These are phyloP conservation scores for Syzygium malaccense DNA, from an alignment of 441 rosid species.

Conservation along the genomic window DNA sequence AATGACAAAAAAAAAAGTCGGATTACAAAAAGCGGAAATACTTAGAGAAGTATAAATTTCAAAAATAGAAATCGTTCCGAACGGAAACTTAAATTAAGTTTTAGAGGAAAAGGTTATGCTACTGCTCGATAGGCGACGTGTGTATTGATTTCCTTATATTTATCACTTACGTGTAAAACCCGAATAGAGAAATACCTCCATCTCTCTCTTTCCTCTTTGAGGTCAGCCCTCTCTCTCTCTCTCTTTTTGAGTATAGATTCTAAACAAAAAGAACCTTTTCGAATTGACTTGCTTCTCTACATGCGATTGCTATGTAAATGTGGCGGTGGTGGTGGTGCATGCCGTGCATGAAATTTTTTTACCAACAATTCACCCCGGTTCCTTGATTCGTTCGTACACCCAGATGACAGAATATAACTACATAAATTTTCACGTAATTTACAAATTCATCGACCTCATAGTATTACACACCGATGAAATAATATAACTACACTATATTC, in stretches of 20 bases:
- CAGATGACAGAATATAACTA: neutral
- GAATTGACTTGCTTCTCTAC: too few relatives aligned
- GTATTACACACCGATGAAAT: neutral
- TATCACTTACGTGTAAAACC: neutral
- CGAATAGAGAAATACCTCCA: accelerated
- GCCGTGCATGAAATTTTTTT: too few relatives aligned
- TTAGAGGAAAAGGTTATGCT: accelerated
- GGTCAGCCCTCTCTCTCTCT: too few relatives aligned
- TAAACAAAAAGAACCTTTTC: too few relatives aligned
- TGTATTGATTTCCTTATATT: neutral
- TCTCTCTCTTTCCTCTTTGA: too few relatives aligned
- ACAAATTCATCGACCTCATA: accelerated
- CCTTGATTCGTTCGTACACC: too few relatives aligned
- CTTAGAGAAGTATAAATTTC: neutral
- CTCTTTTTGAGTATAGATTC: too few relatives aligned
- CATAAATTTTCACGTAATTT: neutral
- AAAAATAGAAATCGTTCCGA: accelerated
- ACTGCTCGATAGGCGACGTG: neutral
- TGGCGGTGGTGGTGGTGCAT: too few relatives aligned
- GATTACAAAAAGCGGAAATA: neutral
- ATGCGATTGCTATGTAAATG: too few relatives aligned
- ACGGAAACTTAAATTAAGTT: accelerated
- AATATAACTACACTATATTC: neutral
- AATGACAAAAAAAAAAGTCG: neutral
- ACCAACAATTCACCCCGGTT: too few relatives aligned